Evolutionary conservation across 441 rosid species (phyloP).

Genomic region (Pelargonium australe): DNA sequence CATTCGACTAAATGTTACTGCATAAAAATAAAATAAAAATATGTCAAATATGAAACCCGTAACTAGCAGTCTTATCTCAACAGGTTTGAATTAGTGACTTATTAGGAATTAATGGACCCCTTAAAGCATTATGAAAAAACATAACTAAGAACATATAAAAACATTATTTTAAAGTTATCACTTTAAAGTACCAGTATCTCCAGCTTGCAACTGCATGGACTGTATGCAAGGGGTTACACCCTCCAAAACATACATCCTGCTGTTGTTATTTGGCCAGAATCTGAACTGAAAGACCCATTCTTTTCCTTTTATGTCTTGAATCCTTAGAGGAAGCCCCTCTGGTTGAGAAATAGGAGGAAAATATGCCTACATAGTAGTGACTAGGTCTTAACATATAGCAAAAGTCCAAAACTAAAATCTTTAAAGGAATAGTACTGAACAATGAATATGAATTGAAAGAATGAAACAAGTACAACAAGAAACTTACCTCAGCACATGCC

Average conservation of each 20-base stretch:
- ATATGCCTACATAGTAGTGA: slow-evolving; percentile 44
- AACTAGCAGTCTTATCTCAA: not conserved
- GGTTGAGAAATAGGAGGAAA: slow-evolving; percentile 76
- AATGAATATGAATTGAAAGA: not conserved
- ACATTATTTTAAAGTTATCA: slow-evolving; percentile 8
- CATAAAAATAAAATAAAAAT: slow-evolving; percentile 23
- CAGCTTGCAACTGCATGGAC: slow-evolving; percentile 83
- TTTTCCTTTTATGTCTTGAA: slow-evolving; percentile 67
- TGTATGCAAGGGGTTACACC: slow-evolving; percentile 81
- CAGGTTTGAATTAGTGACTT: not conserved
- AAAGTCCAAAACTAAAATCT: not conserved
- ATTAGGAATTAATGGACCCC: not conserved
- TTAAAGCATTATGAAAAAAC: not conserved
- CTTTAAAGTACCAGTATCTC: slow-evolving; percentile 55
- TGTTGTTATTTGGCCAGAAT: slow-evolving; percentile 82
- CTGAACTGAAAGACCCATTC: slow-evolving; percentile 81
- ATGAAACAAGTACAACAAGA: slow-evolving; percentile 11
- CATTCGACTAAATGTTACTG: slow-evolving; percentile 73
- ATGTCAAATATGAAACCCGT: not conserved
- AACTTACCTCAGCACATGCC: slow-evolving; percentile 74
- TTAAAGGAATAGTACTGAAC: too few relatives aligned
- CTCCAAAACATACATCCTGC: slow-evolving; percentile 81
- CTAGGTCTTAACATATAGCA: slow-evolving; percentile 13
- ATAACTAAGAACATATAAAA: not conserved
- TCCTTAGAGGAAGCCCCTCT: slow-evolving; percentile 67